Evolutionary conservation across 805 yeast genomes (phyloP), one percentile per base, ranked within the genome.

Genomic region (Lachancea fermentati): DNA sequence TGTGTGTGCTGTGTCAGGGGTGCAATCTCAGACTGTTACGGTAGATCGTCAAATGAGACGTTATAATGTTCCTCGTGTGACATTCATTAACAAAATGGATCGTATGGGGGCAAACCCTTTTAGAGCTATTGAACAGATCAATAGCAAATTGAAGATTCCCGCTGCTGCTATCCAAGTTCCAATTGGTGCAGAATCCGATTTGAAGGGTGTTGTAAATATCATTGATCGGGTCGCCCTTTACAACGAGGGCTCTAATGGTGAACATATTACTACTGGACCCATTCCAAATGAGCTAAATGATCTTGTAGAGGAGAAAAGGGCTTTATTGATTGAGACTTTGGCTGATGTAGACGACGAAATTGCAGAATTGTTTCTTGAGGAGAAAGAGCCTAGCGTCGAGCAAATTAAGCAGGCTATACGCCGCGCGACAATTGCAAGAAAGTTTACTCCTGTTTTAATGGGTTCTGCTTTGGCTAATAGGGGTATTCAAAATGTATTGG

Each of bases 61-160:
- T 62, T 93, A 93, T 68, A 88, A 93, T 60, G 96, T 93, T 58
- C 98, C 98, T 40, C 78, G 98, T 59, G 75, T 93, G 39, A 91
- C 98, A 7, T 93, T 93, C 58, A 85, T 93, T 65, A 93, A 93
- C 69, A 93, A 93, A 71, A 89, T 93, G 97, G 99, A 93, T 66
- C 80, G 99, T 63, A 86, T 93, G 96, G 99, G 99, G 51, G 85
- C 98, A 41, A 81, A 93, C 66, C 99, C 99, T 16, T 93, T 94
- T 82, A 77, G 75, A 48, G 96, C 94, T 43, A 84, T 93, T 55
- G 95, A 85, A 43, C 97, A 91, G 69, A 75, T 93, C 54, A 87
- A 91, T 67, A 52, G 67, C 40, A 93, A 93, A 63, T 76, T 93
- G 61, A 86, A 80, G 65, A 86, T 88, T 32, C 86, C 96, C 17